Base-by-base conservation (phyloP, 768 basidiomycete species). In the Cyathus striatus region DNA sequence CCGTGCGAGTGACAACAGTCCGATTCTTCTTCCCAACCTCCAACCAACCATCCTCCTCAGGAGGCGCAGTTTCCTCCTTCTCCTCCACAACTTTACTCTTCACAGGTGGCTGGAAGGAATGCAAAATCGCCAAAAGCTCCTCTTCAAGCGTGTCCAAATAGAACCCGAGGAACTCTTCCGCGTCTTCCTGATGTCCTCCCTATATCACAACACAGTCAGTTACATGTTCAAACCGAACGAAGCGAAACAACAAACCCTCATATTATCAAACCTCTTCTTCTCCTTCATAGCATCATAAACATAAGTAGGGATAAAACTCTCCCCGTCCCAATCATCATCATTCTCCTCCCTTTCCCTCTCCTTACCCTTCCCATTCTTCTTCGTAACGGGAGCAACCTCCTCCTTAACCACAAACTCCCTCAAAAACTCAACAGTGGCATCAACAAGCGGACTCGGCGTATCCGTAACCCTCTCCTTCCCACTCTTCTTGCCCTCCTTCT, bases 81-180 rank as follows among this genome's bases (percentile, higher is more conserved):
- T 79, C 75, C 49, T 78, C 75, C 18, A 70, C 67, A 10, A 52
- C 23, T 16, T 47, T 49, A 24, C 50, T 36, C 6, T 62, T 61
- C n/a, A 63, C 52, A 7, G 70, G 60, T 2, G 75, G 66, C 9
- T 65, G 60, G 13, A 83, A 54, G 0, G 80, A 71, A 5, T 79
- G 68, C 5, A 79, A 62, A n/a, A 95, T 64, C 3, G 73, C 70
- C 3, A 90, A 64, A 9, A 97, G 59, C 65, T 98, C 95, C 59
- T 99, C 95, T 60, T 95, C 91, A 4, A 99, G 68, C 0, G 92
- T 89, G 53, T 97, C 92, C 20, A 97, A 72, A 65, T 90, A 95
- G 66, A 96, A 97, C 3, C 95, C 95, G n/a, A 98, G 71, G 62
- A 96, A 98, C 63, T 99, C 95, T 62, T 99, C 94, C 7, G 94